Base-by-base conservation (phyloP, 257 asterid species). In the Capsicum chinense region DNA sequence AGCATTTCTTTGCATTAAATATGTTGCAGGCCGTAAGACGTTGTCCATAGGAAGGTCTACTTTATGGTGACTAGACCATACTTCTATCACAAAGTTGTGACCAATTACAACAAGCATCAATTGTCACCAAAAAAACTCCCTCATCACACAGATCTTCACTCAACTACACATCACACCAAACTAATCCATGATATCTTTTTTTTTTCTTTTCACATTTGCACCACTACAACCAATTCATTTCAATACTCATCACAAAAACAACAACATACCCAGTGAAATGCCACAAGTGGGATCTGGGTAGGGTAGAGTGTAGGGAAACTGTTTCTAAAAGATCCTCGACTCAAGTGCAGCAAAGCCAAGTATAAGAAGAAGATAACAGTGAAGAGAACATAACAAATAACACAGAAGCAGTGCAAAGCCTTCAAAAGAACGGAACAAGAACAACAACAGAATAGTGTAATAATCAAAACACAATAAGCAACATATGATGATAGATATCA, bases 51-150 rank as follows among this genome's bases (percentile, higher is more conserved):
- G 54, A 76, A 52, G 26, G 9, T 4, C 48, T 76, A 54, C 63
- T 76, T 54, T 26, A 52, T 5, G 5, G 13, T 13, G 54, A 76
- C 81, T 33, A 76, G 42, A 7, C 3, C n/a, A 7, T 9, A 15
- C 47, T 52, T 74, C 47, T 13, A 52, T 50, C 21, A 74, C 19
- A 19, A 21, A 21, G 47, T 11, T 52, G 21, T 52, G 19, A 74
- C 21, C 59, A 74, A 6, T 52, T 52, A 76, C 81, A 52, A 52
- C 42, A 76, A 21, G 81, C 47, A 50, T 74, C 81, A 50, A 74
- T 13, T 74, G 19, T 74, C 26, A 76, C 60, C 48, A 52, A 14
- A 74, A 74, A 76, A 50, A 57, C 81, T 76, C 19, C 48, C n/a
- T 21, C 63, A 52, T 26, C 81, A 52, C 14, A 52, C 63, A 52